Conservation (phyloP, 306 rosid species). For the Ziziphus jujuba region DNA sequence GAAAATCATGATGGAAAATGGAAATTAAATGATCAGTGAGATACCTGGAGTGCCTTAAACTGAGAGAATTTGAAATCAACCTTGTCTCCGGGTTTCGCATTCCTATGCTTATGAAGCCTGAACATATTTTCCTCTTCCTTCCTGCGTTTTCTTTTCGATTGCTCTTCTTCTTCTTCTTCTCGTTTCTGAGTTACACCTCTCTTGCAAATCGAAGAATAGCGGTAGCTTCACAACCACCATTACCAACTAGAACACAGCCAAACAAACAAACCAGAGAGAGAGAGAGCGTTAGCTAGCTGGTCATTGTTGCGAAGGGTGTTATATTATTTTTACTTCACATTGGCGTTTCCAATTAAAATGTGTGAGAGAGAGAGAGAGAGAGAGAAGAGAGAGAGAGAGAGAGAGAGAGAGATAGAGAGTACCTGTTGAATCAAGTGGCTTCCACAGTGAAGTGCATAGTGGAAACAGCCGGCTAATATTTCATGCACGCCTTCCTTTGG, state of each 20-base stretch:
- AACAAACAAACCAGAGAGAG: conserved; percentile 22
- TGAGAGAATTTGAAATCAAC: conserved; percentile 42
- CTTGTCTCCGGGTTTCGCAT: conserved; percentile 52
- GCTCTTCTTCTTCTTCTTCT: conserved; percentile 12
- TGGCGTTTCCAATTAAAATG: conserved; percentile 34
- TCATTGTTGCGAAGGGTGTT: conserved; percentile 67
- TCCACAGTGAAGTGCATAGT: background rate
- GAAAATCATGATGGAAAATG: background rate
- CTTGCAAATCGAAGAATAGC: conserved; percentile 1
- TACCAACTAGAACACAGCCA: conserved; percentile 45
- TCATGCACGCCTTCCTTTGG: background rate
- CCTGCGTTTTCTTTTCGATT: background rate
- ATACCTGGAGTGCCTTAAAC: conserved; percentile 41
- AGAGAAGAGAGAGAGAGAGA: background rate
- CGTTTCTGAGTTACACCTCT: background rate
- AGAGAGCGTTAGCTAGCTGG: conserved; percentile 62
- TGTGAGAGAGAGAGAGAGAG: conserved; percentile 25
- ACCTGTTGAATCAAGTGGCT: background rate
- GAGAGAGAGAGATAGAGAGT: background rate
- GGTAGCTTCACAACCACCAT: conserved; percentile 31
- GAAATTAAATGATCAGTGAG: background rate
- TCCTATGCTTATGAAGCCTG: conserved; percentile 62
- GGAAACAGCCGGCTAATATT: background rate
- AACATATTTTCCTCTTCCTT: conserved; percentile 53
- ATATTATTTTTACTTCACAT: conserved; percentile 42